Base-by-base conservation (phyloP, 2,329 filamentous ascomycete genomes). In the Penicillium polonicum region DNA sequence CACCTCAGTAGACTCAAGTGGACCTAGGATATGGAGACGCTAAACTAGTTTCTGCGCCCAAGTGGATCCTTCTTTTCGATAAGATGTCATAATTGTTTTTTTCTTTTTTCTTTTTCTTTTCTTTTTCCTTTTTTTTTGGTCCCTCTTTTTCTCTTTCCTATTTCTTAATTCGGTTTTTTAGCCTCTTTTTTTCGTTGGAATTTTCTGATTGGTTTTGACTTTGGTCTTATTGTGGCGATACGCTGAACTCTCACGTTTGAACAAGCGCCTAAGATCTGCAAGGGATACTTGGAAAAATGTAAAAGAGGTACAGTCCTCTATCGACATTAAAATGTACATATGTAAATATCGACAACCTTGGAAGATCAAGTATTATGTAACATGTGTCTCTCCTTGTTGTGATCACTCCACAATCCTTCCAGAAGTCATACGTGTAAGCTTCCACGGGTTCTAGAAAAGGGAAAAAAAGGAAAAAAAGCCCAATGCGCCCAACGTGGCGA, bases 391-490 rank as follows among this genome's bases (percentile, higher is more conserved):
- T 35, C 51, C 51, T 50, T 55, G 52, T 55, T 55, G 29, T 29
- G 23, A 21, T 35, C 46, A 51, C 31, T 44, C 45, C 52, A 55
- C 38, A 36, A 51, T 51, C 38, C 46, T 55, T 51, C 53, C 45
- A 55, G 46, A 55, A 55, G 38, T 51, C 53, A 36, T 55, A 51
- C 53, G 53, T 55, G 46, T 51, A 52, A 51, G 39, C 46, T 55
- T 55, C 53, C 39, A 55, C 39, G 38, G 53, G 41, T 55, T 55
- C 53, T 55, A 31, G 53, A 55, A 54, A 48, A 29, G 0, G 0
- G 17, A 31, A 17, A 21, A 5, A 23, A 44, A 33, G 12, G 9
- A 33, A 35, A 38, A 44, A 25, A 41, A 21, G 38, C 35, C 49
- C 39, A 44, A 35, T 45, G 39, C 52, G 52, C 53, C 46, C 53